phyloP scores from a whole-genome alignment of 2,329 filamentous ascomycete species.

The Aureobasidium leucospermi region DNA sequence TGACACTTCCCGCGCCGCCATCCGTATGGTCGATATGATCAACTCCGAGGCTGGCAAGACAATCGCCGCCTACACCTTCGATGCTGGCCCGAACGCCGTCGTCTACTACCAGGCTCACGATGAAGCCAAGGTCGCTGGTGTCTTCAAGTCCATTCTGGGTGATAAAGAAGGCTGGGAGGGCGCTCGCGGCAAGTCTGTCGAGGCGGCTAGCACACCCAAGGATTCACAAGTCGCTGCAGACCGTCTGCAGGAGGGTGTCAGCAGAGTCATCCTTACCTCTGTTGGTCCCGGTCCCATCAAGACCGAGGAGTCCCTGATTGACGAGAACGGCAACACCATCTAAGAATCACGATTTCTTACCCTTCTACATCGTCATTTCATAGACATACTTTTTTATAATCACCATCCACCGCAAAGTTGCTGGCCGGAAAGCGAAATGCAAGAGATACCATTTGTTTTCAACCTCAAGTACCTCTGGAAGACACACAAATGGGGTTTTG shows the following conservation, averaged over 20 bases:
- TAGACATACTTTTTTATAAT: conserved; percentile 7
- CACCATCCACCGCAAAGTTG: not conserved
- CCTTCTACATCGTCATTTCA: not conserved
- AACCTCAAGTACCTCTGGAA: not conserved
- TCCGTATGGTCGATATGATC: conserved; percentile 81
- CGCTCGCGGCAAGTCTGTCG: conserved; percentile 45
- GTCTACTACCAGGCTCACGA: conserved; percentile 89
- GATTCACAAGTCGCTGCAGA: conserved; percentile 51
- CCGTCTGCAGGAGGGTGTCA: conserved; percentile 67
- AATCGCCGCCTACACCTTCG: conserved; percentile 92
- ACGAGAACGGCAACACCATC: conserved; percentile 50
- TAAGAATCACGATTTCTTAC: not conserved
- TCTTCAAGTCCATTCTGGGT: conserved; percentile 62
- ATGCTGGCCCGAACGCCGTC: conserved; percentile 93
- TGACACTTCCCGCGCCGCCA: conserved; percentile 79
- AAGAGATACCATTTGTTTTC: conserved; percentile 9
- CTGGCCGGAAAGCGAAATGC: not conserved
- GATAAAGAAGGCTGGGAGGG: conserved; percentile 65
- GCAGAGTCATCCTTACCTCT: conserved; percentile 80
- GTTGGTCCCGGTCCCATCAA: conserved; percentile 84
- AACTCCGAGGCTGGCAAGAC: conserved; percentile 71
- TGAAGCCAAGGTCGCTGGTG: conserved; percentile 63
- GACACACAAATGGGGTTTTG: no score
- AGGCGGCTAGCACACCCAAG: conserved; percentile 49
- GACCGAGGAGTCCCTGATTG: conserved; percentile 70